A percentile compares a stretch with the other conserved stretches of the same genome.
Evolutionary conservation across 495 filamentous ascomycete genomes (phyloP).

Genomic region (Parmelia sp.): DNA sequence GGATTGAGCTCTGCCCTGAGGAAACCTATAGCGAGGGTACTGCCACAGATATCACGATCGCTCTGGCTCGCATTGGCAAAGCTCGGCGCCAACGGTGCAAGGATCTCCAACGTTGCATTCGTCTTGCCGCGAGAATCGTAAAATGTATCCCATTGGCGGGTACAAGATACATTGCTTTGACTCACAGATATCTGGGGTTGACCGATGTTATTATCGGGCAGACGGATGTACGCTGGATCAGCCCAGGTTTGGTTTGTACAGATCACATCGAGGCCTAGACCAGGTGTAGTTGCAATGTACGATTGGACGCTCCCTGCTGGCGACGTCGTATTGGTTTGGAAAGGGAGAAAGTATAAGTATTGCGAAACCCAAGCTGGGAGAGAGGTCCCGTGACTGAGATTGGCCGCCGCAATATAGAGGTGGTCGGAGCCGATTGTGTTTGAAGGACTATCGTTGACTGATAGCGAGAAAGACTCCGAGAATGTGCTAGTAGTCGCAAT

Average conservation of each 20-base stretch:
- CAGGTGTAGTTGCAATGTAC: constrained; percentile 22
- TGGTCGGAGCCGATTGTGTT: constrained; percentile 11
- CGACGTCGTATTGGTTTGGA: constrained; percentile 18
- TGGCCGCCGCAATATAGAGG: constrained; percentile 30
- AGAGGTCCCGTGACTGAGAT: constrained; percentile 26
- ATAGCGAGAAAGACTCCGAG: constrained; percentile 1
- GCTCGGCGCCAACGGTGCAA: background rate
- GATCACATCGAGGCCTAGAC: constrained; percentile 23
- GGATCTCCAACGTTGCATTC: constrained; percentile 11
- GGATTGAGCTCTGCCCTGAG: background rate
- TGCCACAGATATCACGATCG: background rate
- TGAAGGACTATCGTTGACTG: constrained; percentile 3
- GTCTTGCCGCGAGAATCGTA: background rate
- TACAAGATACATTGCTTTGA: background rate
- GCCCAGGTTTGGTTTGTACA: constrained; percentile 14
- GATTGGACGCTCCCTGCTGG: background rate
- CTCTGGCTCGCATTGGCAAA: background rate
- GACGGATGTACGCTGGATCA: background rate
- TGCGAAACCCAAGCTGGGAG: constrained; percentile 36
- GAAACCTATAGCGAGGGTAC: background rate
- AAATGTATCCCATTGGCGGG: no score
- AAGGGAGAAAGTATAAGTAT: constrained; percentile 33
- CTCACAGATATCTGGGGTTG: background rate
- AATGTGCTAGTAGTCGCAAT: constrained; percentile 13
- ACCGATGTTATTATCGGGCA: background rate